phyloP scores from a whole-genome alignment of 352 stramenopile genomes.

The Globisporangium lucens region DNA sequence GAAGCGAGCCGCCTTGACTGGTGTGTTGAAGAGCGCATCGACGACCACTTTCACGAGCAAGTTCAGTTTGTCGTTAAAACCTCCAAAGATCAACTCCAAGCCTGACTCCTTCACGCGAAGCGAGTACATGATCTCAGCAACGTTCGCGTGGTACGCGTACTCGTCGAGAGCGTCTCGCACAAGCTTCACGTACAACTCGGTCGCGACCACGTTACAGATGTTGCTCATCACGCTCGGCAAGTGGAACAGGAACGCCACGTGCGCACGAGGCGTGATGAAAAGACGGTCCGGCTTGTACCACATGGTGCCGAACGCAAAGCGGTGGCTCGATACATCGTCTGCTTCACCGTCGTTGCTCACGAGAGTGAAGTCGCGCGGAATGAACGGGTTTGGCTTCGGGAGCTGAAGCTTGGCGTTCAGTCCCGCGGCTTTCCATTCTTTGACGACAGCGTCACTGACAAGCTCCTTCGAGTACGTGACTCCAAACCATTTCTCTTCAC shows the following conservation, averaged over 20 bases:
- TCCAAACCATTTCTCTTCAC: slow-evolving; percentile 64
- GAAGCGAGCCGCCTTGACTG: slow-evolving; percentile 52
- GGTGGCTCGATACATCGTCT: slow-evolving; percentile 29
- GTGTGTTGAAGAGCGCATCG: slow-evolving; percentile 43
- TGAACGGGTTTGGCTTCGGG: slow-evolving; percentile 66
- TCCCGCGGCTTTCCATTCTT: slow-evolving; percentile 34
- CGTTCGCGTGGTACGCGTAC: slow-evolving; percentile 72
- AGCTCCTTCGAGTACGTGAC: slow-evolving; percentile 52
- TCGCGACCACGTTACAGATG: slow-evolving; percentile 36
- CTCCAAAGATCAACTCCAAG: slow-evolving; percentile 65
- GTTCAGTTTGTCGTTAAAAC: slow-evolving; percentile 73
- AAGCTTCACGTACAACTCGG: slow-evolving; percentile 60
- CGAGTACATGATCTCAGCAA: slow-evolving; percentile 70
- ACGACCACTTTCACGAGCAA: slow-evolving; percentile 66
- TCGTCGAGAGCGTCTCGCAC: slow-evolving; percentile 67
- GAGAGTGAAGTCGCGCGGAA: slow-evolving; percentile 65
- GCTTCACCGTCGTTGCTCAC: slow-evolving; percentile 25
- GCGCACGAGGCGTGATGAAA: slow-evolving; percentile 61
- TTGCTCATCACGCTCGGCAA: slow-evolving; percentile 45
- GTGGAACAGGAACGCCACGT: slow-evolving; percentile 51
- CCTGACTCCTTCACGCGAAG: slow-evolving; percentile 60
- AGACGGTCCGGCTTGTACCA: slow-evolving; percentile 62
- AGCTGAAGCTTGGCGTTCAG: slow-evolving; percentile 47
- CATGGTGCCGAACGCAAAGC: slow-evolving; percentile 43
- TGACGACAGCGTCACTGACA: slow-evolving; percentile 29